Conservation (phyloP, 2,329 filamentous ascomycete genomes). For the Alternaria consortialis region DNA sequence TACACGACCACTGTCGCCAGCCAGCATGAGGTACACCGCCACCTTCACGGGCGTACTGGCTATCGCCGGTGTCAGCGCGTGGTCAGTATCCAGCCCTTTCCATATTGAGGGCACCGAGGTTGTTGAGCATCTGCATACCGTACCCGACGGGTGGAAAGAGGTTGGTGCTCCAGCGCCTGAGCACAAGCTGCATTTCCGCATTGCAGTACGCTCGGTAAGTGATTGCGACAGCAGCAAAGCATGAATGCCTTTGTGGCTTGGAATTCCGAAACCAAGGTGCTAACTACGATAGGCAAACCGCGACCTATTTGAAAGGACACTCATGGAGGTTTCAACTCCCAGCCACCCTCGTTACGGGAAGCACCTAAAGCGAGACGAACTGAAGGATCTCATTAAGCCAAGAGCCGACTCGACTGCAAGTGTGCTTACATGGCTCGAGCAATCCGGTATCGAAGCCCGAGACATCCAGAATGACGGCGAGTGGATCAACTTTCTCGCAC, state of each 20-base stretch:
- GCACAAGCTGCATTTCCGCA: conserved; percentile 50
- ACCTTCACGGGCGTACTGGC: conserved; percentile 47
- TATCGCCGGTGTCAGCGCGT: conserved; percentile 38
- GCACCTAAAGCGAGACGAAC: conserved; percentile 68
- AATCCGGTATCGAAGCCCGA: conserved; percentile 57
- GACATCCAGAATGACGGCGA: conserved; percentile 63
- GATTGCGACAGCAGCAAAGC: not conserved
- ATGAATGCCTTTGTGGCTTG: not conserved
- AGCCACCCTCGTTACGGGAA: conserved; percentile 66
- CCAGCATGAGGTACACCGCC: conserved; percentile 42
- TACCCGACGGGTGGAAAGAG: conserved; percentile 50
- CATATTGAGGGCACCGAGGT: conserved; percentile 38
- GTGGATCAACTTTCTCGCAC: conserved; percentile 69
- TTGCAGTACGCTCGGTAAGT: conserved; percentile 51
- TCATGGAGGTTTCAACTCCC: conserved; percentile 70
- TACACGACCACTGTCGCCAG: conserved; percentile 2
- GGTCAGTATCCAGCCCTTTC: conserved; percentile 26
- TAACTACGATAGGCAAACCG: conserved; percentile 58
- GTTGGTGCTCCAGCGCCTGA: conserved; percentile 43
- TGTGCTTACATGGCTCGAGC: conserved; percentile 65
- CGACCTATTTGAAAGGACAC: conserved; percentile 64
- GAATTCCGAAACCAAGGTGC: not conserved
- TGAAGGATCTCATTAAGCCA: conserved; percentile 65
- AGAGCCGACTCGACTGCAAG: conserved; percentile 57
- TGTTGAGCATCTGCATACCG: conserved; percentile 43